Base-by-base conservation (phyloP, 1,284 basidiomycete species). In the Ganoderma lingzhi region DNA sequence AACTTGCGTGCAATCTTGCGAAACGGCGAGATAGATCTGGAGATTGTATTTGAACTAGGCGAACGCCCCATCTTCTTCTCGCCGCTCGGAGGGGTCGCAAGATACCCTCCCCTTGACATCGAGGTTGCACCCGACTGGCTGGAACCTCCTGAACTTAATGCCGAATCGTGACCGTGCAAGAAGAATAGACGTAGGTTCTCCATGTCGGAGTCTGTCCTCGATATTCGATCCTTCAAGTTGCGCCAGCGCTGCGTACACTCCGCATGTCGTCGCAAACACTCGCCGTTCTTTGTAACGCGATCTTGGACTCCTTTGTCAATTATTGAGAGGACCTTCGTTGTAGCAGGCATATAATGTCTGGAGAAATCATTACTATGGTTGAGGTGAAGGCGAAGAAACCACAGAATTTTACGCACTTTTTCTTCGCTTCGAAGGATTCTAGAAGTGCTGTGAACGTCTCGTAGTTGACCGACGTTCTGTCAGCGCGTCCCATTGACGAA, bases 291-390 rank as follows among this genome's bases (percentile, higher is more conserved):
- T 19, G 96, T 97, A 1, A 94, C 91, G 63, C 96, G 88, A 73
- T 97, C 95, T 70, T 90, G 88, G 39, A 98, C 93, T 48, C 95
- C 95, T 79, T 95, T 97, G 78, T 96, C 95, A 76, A 98, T 93
- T 75, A 96, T 96, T 28, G 91, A 90, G n/a, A 99, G 86, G 51
- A 97, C 96, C 79, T 96, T 96, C 14, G 92, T 93, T 3, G 95
- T 94, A 30, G 96, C 96, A 0, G 96, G 96, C 81, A 95, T 90
- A 79, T 99, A 99, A 80, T 95, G 95, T 79, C 89, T 93, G 70
- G 10, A 45, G 41, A 67, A 58, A 23, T 73, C 6, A 70, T 67
- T 59, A 75, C 53, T 63, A 45, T 63, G 30, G 44, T 17, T 15
- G 42, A 14, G 35, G 41, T 30, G 67, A 67, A 60, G 28, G 41